Evolutionary conservation across 768 basidiomycete genomes (phyloP).

Genomic region (Boletus insuetus): DNA sequence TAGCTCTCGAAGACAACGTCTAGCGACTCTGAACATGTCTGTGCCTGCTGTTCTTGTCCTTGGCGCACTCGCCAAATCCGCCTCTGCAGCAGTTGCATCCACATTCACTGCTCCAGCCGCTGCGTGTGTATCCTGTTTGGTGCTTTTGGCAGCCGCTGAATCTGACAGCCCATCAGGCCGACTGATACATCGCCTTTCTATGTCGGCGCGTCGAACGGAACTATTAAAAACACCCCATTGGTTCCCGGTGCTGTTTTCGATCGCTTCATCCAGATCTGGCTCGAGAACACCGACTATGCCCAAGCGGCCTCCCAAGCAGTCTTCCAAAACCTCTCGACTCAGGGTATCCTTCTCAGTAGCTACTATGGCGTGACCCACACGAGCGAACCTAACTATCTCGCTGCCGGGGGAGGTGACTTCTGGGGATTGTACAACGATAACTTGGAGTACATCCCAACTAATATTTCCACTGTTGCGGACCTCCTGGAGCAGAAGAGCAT

Average conservation of each 20-base stretch:
- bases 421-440: constrained; percentile 44
- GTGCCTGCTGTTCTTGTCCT: constrained; percentile 5
- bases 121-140: constrained; percentile 8
- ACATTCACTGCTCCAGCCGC: constrained; percentile 31
- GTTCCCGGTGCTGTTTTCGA: constrained; percentile 45
- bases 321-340: constrained; percentile 37
- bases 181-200: constrained; percentile 37
- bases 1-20: neutral
- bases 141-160: neutral
- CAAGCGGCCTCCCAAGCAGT: constrained; percentile 25
- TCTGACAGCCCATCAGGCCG: constrained; percentile 17
- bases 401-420: constrained; percentile 52
- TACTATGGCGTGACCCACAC: constrained; percentile 55
- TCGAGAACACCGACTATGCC: constrained; percentile 60
- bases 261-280: constrained; percentile 54
- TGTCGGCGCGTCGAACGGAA: constrained; percentile 40
- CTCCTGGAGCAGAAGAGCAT: constrained; percentile 55
- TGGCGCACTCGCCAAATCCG: no score
- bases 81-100: constrained; percentile 11
- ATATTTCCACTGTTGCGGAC: constrained; percentile 58
- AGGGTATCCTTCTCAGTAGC: constrained; percentile 48
- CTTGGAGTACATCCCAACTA: constrained; percentile 34
- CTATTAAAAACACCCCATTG: constrained; percentile 36
- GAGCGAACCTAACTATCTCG: constrained; percentile 58
- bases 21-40: constrained; percentile 4